Evolutionary conservation across 306 rosid genomes (phyloP).

Genomic region (Trichosanthes truncata): DNA sequence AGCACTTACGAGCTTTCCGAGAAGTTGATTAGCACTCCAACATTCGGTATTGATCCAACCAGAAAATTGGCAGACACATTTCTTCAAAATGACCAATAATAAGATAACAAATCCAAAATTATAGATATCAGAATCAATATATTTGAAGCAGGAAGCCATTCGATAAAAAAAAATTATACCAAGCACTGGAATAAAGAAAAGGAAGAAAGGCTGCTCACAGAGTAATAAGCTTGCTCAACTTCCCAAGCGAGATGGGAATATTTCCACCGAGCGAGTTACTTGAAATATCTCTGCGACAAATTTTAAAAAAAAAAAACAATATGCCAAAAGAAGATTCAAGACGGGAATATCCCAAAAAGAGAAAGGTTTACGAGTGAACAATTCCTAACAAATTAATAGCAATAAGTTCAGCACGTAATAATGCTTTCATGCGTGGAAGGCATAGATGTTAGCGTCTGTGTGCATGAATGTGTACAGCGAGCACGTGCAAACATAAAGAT

Average conservation of each 20-base stretch:
- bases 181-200: constrained; percentile 8
- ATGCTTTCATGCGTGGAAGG: not conserved
- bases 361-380: not conserved
- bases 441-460: not conserved
- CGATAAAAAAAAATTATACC: not conserved
- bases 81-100: constrained; percentile 33
- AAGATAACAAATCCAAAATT: constrained; percentile 9
- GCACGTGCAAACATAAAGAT: not conserved
- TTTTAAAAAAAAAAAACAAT: not conserved
- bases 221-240: constrained; percentile 48
- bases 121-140: constrained; percentile 9
- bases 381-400: not conserved
- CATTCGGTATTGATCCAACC: constrained; percentile 85
- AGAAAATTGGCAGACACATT: constrained; percentile 88
- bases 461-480: not conserved
- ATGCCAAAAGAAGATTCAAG: not conserved
- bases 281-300: constrained; percentile 70
- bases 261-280: constrained; percentile 83
- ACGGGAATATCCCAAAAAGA: not conserved
- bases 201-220: constrained; percentile 45
- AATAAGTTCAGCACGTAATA: not conserved
- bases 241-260: constrained; percentile 74
- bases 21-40: constrained; percentile 70
- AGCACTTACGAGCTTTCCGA: constrained; percentile 74
- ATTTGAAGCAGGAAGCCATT: not conserved